Percentiles rank a stretch among this genome's conserved stretches.
phyloP scores from a whole-genome alignment of 768 basidiomycete genomes.

The Termitomyces sp. region DNA sequence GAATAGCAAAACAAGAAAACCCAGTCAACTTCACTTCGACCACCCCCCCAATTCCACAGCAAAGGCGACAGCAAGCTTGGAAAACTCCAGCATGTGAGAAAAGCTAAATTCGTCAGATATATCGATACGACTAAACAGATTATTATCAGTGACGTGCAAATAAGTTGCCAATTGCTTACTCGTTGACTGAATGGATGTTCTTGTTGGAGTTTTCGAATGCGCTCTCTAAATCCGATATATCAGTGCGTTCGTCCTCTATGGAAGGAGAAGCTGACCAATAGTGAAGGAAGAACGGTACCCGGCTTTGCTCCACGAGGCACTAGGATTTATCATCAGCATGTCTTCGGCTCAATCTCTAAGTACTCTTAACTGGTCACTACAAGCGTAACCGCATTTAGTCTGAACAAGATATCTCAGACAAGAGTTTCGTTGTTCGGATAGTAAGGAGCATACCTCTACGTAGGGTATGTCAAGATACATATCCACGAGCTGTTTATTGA shows the following conservation, averaged over 20 bases:
- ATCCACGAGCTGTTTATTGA: conserved; percentile 75
- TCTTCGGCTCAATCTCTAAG: conserved; percentile 21
- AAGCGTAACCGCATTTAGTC: conserved; percentile 92
- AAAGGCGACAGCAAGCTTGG: conserved; percentile 77
- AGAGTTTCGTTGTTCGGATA: not conserved
- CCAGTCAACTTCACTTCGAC: not conserved
- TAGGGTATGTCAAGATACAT: conserved; percentile 81
- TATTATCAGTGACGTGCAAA: conserved; percentile 10
- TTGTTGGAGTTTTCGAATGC: conserved; percentile 73
- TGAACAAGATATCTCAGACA: conserved; percentile 21
- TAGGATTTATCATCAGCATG: conserved; percentile 23
- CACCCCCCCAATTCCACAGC: conserved; percentile 67
- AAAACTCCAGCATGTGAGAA: conserved; percentile 84
- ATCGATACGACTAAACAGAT: conserved; percentile 62
- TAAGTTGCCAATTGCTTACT: conserved; percentile 47
- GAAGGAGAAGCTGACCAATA: conserved; percentile 49
- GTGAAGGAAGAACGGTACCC: conserved; percentile 84
- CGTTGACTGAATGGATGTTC: conserved; percentile 75
- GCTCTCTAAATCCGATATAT: conserved; percentile 41
- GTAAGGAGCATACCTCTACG: conserved; percentile 38
- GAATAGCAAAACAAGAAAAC: not conserved
- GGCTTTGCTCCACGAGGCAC: conserved; percentile 80
- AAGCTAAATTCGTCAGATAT: conserved; percentile 88
- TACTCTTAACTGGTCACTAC: conserved; percentile 77
- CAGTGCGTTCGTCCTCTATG: conserved; percentile 9